phyloP scores from a whole-genome alignment of 164 flowering plant genomes.

The Tetrastigma voinierianum region DNA sequence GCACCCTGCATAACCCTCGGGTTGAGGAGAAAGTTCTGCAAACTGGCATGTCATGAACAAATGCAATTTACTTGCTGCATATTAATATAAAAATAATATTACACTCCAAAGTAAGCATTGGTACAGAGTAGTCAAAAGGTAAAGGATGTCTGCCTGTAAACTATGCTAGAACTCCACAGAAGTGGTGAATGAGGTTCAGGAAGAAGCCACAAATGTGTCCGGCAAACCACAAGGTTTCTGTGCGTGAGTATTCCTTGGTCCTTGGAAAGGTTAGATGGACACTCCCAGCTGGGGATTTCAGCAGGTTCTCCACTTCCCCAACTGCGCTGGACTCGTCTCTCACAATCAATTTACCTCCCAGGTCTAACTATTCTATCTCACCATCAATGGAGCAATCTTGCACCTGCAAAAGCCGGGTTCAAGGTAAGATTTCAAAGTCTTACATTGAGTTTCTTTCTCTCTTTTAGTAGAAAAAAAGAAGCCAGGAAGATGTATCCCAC shows the following conservation, averaged over 20 bases:
- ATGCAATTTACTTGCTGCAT: neutral
- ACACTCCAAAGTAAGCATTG: neutral
- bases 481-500: conserved; percentile 16
- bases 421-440: too few species aligned
- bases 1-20: neutral
- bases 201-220: conserved; percentile 28
- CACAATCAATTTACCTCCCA: conserved; percentile 78
- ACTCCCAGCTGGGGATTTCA: conserved; percentile 86
- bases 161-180: neutral
- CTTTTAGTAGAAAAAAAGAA: too few species aligned
- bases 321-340: conserved; percentile 58
- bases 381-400: conserved; percentile 56
- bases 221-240: conserved; percentile 79
- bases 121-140: neutral
- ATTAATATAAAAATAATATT: neutral
- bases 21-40: neutral
- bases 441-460: too few species aligned
- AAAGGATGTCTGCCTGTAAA: neutral
- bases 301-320: conserved; percentile 61
- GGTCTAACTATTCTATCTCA: conserved; percentile 81
- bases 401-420: conserved; percentile 46
- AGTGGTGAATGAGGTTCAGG: conserved; percentile 21
- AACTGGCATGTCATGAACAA: neutral
- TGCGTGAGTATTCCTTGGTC: conserved; percentile 66
- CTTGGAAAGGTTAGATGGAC: conserved; percentile 64